Percentiles rank a stretch among this genome's conserved stretches.
Evolutionary conservation across 805 yeast species (phyloP).

Genomic region (Maudiozyma saulgeensis): DNA sequence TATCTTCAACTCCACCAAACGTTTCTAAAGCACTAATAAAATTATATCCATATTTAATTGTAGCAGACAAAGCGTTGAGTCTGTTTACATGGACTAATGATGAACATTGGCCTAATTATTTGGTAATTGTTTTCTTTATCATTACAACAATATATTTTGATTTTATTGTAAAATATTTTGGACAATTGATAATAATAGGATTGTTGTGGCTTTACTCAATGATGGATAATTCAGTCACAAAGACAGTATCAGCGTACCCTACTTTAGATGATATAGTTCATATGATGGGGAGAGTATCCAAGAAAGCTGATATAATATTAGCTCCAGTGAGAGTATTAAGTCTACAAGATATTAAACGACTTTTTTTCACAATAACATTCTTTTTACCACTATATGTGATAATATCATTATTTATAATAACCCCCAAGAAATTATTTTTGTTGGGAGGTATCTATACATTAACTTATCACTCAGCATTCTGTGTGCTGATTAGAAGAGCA

Average conservation of each 20-base stretch:
- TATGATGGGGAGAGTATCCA: constrained; percentile 61
- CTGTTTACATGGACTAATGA: constrained; percentile 87
- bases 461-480: constrained; percentile 77
- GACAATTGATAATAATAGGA: constrained; percentile 65
- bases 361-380: constrained; percentile 75
- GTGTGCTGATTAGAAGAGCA: constrained; percentile 65
- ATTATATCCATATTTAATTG: constrained; percentile 75
- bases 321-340: constrained; percentile 71
- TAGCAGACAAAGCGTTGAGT: constrained; percentile 59
- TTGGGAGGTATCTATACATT: constrained; percentile 49
- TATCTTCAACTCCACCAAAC: constrained; percentile 83
- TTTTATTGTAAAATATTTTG: constrained; percentile 64
- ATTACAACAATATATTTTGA: constrained; percentile 70
- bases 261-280: constrained; percentile 83
- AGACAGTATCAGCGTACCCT: constrained; percentile 57
- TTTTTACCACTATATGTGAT: constrained; percentile 76
- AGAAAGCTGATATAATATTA: constrained; percentile 65
- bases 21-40: constrained; percentile 73
- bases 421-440: constrained; percentile 59
- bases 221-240: constrained; percentile 46
- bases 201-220: constrained; percentile 50
- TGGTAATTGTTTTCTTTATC: constrained; percentile 38
- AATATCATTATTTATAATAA: constrained; percentile 52
- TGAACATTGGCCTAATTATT: constrained; percentile 52
- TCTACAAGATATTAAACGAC: constrained; percentile 66